Evolutionary conservation across 331 rosid species (phyloP), one percentile per base, ranked within the genome.

Genomic region (Cydonia oblonga): DNA sequence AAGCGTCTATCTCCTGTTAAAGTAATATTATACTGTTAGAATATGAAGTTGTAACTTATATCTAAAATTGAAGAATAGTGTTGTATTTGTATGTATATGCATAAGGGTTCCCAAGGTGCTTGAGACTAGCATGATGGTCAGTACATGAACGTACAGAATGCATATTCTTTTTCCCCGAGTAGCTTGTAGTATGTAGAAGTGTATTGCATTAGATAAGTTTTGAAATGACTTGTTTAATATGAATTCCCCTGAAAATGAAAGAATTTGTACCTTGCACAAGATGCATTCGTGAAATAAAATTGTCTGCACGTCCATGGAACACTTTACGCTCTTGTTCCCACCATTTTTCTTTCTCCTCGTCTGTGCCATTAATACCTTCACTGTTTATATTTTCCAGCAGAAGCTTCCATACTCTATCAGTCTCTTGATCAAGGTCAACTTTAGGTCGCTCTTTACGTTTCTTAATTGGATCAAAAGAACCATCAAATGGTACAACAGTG

Each of bases 271-370:
- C 98, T 93, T 93, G 98, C 76, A 93, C 97, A 62, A 89, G 97
- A 89, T 87, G 98, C 98, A 93, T 90, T 66, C 93, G 79, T 56
- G 98, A 97, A 9, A 93, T 87, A 80, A 93, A 93, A 79, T 97
- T 87, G 76, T 93, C 97, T 32, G 93, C 98, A 72, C 96, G 83
- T 29, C 98, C 98, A 19, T 65, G 87, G 64, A 93, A 93, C 44
- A 93, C 93, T 20, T 78, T 86, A 19, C 98, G 85, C 71, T 93
- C 98, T 81, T 89, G 92, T 82, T 90, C 96, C 98, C 98, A 93
- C 97, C 97, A 87, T 79, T 87, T 90, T 75, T 84, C 85, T 79
- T 86, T 90, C 9, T 86, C 88, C 79, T 89, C 90, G 75, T 93
- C 88, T 1, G 90, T 87, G 76, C 98, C 98, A 79, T 93, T 89